Evolutionary conservation across 805 yeast genomes (phyloP).

Genomic region (Kodamaea neixiangensis): DNA sequence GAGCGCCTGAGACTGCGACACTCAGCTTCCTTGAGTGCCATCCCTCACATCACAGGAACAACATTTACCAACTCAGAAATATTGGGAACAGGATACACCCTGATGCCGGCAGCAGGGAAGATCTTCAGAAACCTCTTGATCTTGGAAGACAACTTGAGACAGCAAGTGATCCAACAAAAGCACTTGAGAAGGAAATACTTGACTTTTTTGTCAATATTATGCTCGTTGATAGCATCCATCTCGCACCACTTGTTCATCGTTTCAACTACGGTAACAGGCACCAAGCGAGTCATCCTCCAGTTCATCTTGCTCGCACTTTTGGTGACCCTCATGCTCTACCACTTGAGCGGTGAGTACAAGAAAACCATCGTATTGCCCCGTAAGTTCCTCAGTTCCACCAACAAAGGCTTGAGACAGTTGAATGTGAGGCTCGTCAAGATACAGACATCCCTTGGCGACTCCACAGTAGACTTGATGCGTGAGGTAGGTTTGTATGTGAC

Average conservation of each 20-base stretch:
- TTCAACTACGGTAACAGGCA: conserved; percentile 25
- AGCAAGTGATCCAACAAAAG: conserved; percentile 75
- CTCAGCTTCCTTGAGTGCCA: conserved; percentile 1
- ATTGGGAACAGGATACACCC: conserved; percentile 19
- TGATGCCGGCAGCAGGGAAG: conserved; percentile 58
- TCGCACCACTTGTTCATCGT: conserved; percentile 39
- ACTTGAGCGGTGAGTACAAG: conserved; percentile 85
- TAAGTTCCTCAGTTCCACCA: conserved; percentile 75
- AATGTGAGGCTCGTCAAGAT: conserved; percentile 77
- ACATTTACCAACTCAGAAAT: conserved; percentile 5
- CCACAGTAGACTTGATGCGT: conserved; percentile 35
- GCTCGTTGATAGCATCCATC: conserved; percentile 42
- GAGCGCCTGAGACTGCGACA: conserved; percentile 21
- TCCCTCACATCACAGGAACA: background rate
- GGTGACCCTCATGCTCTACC: conserved; percentile 74
- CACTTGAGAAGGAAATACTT: conserved; percentile 63
- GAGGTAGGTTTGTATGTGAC: conserved; percentile 36
- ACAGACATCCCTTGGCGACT: conserved; percentile 35
- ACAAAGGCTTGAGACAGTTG: conserved; percentile 83
- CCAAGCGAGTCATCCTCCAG: conserved; percentile 45
- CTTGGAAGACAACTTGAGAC: conserved; percentile 81
- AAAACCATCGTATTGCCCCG: conserved; percentile 83
- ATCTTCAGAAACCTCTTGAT: conserved; percentile 80
- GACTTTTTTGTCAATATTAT: conserved; percentile 47
- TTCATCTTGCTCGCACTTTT: conserved; percentile 60